phyloP scores from a whole-genome alignment of 2,329 filamentous ascomycete genomes.

The Pseudocercospora cruenta region DNA sequence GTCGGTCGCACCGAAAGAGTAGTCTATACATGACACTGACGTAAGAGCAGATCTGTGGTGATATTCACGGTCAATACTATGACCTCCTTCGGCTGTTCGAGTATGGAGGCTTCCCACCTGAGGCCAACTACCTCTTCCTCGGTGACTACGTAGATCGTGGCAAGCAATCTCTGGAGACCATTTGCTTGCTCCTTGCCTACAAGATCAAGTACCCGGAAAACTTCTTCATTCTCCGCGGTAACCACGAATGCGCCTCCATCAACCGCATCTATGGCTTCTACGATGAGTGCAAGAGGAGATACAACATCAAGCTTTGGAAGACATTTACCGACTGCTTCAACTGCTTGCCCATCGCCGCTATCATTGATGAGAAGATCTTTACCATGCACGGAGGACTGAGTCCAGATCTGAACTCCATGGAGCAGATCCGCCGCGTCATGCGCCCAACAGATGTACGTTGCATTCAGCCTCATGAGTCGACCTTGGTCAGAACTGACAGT shows the following conservation, averaged over 20 bases:
- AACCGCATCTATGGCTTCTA: conserved; percentile 99
- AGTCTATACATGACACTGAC: conserved; percentile 23
- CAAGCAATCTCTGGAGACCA: conserved; percentile 98
- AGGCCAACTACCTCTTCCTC: conserved; percentile 99
- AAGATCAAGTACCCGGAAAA: conserved; percentile 99
- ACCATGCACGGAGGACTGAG: conserved; percentile 98
- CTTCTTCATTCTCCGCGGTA: conserved; percentile 97
- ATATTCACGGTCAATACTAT: conserved; percentile 99
- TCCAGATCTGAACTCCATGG: conserved; percentile 98
- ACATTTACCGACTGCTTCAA: conserved; percentile 99
- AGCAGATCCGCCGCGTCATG: conserved; percentile 99
- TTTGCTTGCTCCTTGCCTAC: conserved; percentile 93
- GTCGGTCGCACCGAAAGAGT: conserved; percentile 55
- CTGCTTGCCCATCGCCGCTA: conserved; percentile 95
- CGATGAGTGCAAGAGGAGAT: conserved; percentile 98
- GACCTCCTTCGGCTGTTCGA: conserved; percentile 96
- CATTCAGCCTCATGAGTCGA: neutral
- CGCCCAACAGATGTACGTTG: conserved; percentile 91
- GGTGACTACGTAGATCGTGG: conserved; percentile 98
- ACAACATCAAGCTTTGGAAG: conserved; percentile 99
- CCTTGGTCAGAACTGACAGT: conserved; percentile 20
- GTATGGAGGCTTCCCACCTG: conserved; percentile 95
- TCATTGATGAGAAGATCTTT: conserved; percentile 99
- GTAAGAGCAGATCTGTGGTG: conserved; percentile 84
- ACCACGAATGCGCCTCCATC: conserved; percentile 98